Evolutionary conservation across 202 grass and related monocot genomes (phyloP).

Genomic region (Setaria viridis): DNA sequence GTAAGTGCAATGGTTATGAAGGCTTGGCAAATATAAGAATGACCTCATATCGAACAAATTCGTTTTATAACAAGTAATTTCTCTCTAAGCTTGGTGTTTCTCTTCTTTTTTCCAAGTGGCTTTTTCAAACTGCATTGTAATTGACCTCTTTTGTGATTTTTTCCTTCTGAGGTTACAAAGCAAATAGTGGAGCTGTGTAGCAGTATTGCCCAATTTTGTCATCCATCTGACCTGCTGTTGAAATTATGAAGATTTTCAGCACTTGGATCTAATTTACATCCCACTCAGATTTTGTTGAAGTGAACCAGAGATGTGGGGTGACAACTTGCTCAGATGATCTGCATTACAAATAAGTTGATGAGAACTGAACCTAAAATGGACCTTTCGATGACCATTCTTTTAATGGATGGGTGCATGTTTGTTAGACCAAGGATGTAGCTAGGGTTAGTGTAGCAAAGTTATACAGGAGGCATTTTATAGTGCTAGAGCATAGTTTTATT

Average conservation of each 20-base stretch:
- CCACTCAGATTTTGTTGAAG: neutral
- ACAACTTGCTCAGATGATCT: neutral
- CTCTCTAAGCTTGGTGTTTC: neutral
- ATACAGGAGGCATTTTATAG: neutral
- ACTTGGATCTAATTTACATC: neutral
- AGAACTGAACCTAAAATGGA: neutral
- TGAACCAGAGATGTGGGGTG: neutral
- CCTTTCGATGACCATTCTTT: neutral
- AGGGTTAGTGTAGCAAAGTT: neutral
- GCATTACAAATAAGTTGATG: neutral
- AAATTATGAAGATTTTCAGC: neutral
- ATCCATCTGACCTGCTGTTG: neutral
- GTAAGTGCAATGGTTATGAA: constrained; percentile 31
- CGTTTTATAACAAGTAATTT: neutral
- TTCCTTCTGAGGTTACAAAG: neutral
- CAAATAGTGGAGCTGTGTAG: neutral
- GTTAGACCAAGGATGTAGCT: neutral
- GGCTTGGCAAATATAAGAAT: constrained; percentile 10
- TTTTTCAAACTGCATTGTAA: neutral
- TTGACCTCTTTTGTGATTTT: neutral
- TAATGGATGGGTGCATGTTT: neutral
- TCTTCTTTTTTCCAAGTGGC: neutral
- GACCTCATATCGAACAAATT: neutral
- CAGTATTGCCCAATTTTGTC: neutral
- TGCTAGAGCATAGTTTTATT: neutral